Evolutionary conservation across 176 grass and related monocot genomes (phyloP), one percentile per base, ranked within the genome.

Genomic region (Carex pumila): DNA sequence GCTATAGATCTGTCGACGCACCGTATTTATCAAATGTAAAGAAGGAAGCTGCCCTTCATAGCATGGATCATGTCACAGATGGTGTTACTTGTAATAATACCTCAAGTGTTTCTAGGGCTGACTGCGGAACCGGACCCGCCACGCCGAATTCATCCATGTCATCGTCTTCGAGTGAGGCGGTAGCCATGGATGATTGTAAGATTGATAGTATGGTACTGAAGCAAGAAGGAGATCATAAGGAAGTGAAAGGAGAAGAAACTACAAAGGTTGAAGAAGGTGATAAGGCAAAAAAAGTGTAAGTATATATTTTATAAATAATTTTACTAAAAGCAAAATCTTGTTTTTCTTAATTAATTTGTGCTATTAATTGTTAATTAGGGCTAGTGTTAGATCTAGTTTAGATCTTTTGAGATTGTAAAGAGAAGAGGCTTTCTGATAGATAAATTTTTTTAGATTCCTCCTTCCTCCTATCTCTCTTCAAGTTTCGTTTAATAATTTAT

Each of bases 121-220:
- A 85, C 70, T 86, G 80, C 2, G 85, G 87, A 1, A 82, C 49
- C 41, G 64, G 68, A 52, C 94, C 94, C 54, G 31, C 82, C 17
- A 97, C 95, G 32, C 91, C 95, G 12, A 95, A 95, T 88, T 98
- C 95, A 6, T 98, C 92, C 2, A 89, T 93, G 86, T 93, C 91
- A 0, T 93, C 88, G 1, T 93, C 91, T 25, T 98, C 93, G 2
- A 95, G 81, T 54, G 95, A 98, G 82, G 90, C 86, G 0, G 90
- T 80, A 2, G 92, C 84, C 1, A 85, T 85, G 5, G 61, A 80
- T 1, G 90, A 70, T 0, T 83, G 56, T 25, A 86, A 83, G 84
- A 79, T 86, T 15, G 62, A 87, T 61, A 18, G 55, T 60, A 25
- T n/a, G 71, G 69, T 71, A 39, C 37, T 39, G 80, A 59, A 43